Conservation (phyloP, 768 basidiomycete genomes). For the Boletus eberwhitei region DNA sequence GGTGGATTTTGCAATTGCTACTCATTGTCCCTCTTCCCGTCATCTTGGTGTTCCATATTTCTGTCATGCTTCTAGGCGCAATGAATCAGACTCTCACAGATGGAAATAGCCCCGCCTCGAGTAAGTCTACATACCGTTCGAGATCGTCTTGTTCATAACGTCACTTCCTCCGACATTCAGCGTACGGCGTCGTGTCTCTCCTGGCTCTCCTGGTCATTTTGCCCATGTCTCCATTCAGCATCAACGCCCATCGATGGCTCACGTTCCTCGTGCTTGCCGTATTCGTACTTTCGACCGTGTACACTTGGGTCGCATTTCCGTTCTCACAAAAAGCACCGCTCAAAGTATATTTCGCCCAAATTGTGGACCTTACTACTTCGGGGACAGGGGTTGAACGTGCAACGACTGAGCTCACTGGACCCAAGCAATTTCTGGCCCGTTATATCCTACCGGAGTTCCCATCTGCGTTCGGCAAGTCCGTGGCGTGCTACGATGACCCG, state of each 20-base stretch:
- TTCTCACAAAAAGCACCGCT: conserved; percentile 61
- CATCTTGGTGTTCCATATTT: conserved; percentile 51
- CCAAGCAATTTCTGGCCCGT: conserved; percentile 40
- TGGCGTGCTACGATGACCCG: conserved; percentile 29
- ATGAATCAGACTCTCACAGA: conserved; percentile 60
- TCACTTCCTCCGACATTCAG: conserved; percentile 28
- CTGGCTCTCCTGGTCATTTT: conserved; percentile 51
- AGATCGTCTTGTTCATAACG: neutral
- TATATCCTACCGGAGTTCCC: conserved; percentile 50
- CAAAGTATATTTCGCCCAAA: conserved; percentile 71
- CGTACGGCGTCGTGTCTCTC: conserved; percentile 46
- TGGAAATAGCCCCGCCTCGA: conserved; percentile 47
- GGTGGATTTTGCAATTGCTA: conserved; percentile 62
- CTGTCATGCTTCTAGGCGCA: conserved; percentile 43
- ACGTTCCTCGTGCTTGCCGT: conserved; percentile 36
- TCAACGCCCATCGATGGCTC: conserved; percentile 44
- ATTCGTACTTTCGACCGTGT: conserved; percentile 43
- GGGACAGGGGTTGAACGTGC: conserved; percentile 29
- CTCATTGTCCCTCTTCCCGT: conserved; percentile 52
- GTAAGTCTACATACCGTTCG: conserved; percentile 35
- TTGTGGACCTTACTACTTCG: conserved; percentile 40
- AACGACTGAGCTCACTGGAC: conserved; percentile 45
- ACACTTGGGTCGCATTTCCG: conserved; percentile 50
- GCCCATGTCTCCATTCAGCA: conserved; percentile 63
- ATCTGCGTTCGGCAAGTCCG: conserved; percentile 40